phyloP scores from a whole-genome alignment of 441 rosid genomes.

The Hura crepitans region DNA sequence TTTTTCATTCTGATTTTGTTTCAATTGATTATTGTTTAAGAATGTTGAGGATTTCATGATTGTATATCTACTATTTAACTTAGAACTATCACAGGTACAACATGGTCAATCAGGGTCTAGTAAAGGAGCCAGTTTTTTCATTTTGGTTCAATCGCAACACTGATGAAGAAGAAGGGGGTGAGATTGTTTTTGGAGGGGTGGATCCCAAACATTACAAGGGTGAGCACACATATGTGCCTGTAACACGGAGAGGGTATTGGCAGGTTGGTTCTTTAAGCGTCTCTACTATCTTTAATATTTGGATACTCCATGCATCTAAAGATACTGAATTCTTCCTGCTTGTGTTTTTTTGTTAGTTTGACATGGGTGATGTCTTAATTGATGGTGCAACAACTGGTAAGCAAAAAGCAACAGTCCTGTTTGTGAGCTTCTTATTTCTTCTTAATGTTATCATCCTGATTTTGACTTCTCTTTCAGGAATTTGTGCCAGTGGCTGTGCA shows the following conservation, averaged over 20 bases:
- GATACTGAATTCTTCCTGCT: slow-evolving; percentile 4
- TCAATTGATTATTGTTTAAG: slow-evolving; percentile 1
- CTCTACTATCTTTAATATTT: background rate
- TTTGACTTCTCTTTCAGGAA: slow-evolving; percentile 38
- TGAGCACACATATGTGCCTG: slow-evolving; percentile 69
- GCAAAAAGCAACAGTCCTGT: background rate
- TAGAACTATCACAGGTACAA: slow-evolving; percentile 51
- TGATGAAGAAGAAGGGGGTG: slow-evolving; percentile 67
- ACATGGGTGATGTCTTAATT: slow-evolving; percentile 75
- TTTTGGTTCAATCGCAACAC: slow-evolving; percentile 81
- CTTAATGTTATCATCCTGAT: slow-evolving; percentile 13
- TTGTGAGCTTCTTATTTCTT: background rate
- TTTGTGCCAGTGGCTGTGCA: slow-evolving; percentile 60
- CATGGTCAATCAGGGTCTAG: slow-evolving; percentile 79
- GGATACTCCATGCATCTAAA: background rate
- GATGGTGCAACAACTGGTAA: slow-evolving; percentile 67
- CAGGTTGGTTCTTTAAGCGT: slow-evolving; percentile 43
- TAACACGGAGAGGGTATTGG: slow-evolving; percentile 79
- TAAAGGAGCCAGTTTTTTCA: slow-evolving; percentile 61
- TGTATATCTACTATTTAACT: slow-evolving; percentile 1
- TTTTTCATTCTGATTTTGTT: slow-evolving; percentile 47
- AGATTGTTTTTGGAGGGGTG: slow-evolving; percentile 74
- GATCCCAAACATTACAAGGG: slow-evolving; percentile 72
- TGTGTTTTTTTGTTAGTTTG: slow-evolving; percentile 45
- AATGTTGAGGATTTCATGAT: background rate